phyloP scores from a whole-genome alignment of 2,329 filamentous ascomycete genomes.

The Colletotrichum simmondsii region DNA sequence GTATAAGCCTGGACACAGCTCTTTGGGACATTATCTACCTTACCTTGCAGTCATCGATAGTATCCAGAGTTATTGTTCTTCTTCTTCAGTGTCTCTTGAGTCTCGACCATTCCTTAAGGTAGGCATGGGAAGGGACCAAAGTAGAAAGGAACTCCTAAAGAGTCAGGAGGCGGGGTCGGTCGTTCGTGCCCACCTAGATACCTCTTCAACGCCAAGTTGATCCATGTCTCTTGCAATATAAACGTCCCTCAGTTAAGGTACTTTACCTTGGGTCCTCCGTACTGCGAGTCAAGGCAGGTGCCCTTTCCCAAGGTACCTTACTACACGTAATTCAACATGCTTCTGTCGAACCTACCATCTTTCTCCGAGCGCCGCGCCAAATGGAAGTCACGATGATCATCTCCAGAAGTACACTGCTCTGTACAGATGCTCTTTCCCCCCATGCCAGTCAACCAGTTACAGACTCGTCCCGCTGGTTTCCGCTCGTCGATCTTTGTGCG shows the following conservation, averaged over 20 bases:
- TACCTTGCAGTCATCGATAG: neutral
- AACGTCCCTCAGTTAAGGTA: neutral
- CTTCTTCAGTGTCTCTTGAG: neutral
- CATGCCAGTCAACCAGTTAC: neutral
- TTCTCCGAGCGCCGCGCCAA: neutral
- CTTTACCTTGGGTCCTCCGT: too few relatives aligned
- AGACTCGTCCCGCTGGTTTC: slow-evolving; percentile 29
- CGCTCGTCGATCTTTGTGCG: slow-evolving; percentile 28
- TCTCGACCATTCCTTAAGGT: neutral
- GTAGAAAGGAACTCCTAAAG: neutral
- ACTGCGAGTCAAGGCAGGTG: neutral
- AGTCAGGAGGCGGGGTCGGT: neutral
- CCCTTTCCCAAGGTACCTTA: too few relatives aligned
- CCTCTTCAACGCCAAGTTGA: neutral
- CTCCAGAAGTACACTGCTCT: neutral
- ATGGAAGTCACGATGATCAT: neutral
- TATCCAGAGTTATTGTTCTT: neutral
- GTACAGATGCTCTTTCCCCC: neutral
- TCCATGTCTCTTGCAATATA: neutral
- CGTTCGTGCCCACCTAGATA: neutral
- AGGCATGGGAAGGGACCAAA: neutral
- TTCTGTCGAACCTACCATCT: neutral
- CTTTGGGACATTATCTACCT: neutral
- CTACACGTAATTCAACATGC: neutral
- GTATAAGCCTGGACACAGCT: neutral